A percentile compares a stretch with the other conserved stretches of the same genome.
Evolutionary conservation across 2,329 filamentous ascomycete genomes (phyloP).

Genomic region (Pseudomassariella vexata): DNA sequence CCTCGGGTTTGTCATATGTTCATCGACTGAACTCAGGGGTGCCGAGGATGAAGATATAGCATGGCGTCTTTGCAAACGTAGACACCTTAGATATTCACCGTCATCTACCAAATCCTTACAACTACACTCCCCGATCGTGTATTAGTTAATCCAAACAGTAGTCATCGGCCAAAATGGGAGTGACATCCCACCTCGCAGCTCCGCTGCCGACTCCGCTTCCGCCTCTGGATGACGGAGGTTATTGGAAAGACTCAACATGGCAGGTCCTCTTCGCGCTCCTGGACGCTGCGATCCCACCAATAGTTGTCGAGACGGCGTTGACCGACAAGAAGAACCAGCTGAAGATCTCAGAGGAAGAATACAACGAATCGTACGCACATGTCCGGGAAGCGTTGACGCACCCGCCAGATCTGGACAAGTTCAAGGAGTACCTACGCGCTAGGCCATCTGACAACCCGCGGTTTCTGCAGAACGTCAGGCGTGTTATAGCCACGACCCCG

Average conservation of each 20-base stretch:
- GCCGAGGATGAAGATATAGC: too few species aligned
- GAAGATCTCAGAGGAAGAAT: slow-evolving; percentile 42
- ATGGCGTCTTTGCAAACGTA: too few species aligned
- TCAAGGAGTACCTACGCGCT: slow-evolving; percentile 48
- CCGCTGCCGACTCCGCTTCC: slow-evolving; percentile 17
- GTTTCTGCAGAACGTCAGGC: slow-evolving; percentile 45
- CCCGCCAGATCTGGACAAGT: slow-evolving; percentile 33
- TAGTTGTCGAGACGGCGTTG: slow-evolving; percentile 36
- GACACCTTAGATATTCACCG: too few species aligned
- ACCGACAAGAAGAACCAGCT: slow-evolving; percentile 35
- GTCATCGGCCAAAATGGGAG: slow-evolving; percentile 15
- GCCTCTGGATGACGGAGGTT: slow-evolving; percentile 11
- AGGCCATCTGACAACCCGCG: slow-evolving; percentile 43
- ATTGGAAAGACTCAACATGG: slow-evolving; percentile 41
- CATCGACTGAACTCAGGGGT: too few species aligned
- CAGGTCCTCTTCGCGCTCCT: slow-evolving; percentile 46
- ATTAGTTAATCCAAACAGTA: too few species aligned
- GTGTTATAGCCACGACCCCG: slow-evolving; percentile 32
- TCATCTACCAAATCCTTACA: too few species aligned
- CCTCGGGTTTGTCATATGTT: too few species aligned
- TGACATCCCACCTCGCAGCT: slow-evolving; percentile 8
- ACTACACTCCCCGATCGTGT: too few species aligned
- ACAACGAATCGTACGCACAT: slow-evolving; percentile 37
- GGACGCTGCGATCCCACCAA: slow-evolving; percentile 55
- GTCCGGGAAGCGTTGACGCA: slow-evolving; percentile 28